Evolutionary conservation across 805 yeast species (phyloP), one percentile per base, ranked within the genome.

Genomic region (Kazachstania psychrophila): DNA sequence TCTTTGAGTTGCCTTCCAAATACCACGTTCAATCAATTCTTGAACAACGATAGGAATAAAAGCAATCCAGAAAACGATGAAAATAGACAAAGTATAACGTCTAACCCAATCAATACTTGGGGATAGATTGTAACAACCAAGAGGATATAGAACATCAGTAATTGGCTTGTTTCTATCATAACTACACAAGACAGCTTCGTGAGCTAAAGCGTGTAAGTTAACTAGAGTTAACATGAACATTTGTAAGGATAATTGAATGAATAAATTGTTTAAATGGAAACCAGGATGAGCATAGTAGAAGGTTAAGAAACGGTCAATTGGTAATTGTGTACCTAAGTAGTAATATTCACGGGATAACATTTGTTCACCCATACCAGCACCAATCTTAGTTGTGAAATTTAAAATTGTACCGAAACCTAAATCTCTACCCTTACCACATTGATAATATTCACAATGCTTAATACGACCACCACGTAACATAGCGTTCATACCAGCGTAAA

Each of bases 311-410:
- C 89, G 72, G 58, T 82, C 89, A 51, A 82, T 62, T 30, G 89
- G 92, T 44, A 82, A 65, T 54, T 78, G 87, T 26, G 89, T 78
- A 53, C 89, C 86, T 60, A 82, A 61, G 60, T 81, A 80, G 62
- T 77, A 82, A 58, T 82, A 82, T 59, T 82, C 94, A 64, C 94
- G 72, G 19, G 88, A 80, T 42, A 82, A 65, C 78, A 82, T 79
- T 60, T 82, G 94, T 62, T 82, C 94, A 60, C 92, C 92, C 94
- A 82, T 82, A 64, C 94, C 94, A 48, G 92, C 88, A 62, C 94
- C 94, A 71, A 82, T 81, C 64, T 82, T 82, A 28, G 88, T 81
- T 16, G 87, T 81, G 71, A 82, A 82, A 62, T 82, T 82, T 69
- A 81, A 69, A 64, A 82, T 81, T 5, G 92, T 80, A 41, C 87